These are phyloP conservation scores for Rhynchospora pubera DNA, from an alignment of 176 grass and related monocot genomes.

Conservation along the genomic window DNA sequence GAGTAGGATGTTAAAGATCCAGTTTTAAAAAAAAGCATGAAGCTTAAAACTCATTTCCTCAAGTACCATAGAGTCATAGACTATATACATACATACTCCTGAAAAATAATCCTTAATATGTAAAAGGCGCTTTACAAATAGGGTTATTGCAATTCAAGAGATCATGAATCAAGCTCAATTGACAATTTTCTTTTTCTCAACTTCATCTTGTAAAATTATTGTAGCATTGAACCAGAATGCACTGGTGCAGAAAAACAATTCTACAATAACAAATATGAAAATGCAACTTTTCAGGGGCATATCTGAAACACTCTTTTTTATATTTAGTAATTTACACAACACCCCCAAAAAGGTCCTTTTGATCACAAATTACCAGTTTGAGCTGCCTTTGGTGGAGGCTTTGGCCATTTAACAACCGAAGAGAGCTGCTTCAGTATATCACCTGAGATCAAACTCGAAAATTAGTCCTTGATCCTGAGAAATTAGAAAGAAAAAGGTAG, in stretches of 20 bases:
- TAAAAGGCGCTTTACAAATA: not conserved
- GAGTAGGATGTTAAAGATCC: not conserved
- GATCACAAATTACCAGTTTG: slow-evolving; percentile 14
- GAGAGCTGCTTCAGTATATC: slow-evolving; percentile 73
- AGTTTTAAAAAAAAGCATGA: not conserved
- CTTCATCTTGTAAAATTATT: not conserved
- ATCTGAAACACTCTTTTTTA: not conserved
- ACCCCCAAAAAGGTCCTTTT: not conserved
- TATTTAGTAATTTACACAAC: not conserved
- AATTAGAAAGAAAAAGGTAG: not conserved
- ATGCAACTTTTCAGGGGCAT: not conserved
- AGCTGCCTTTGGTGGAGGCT: slow-evolving; percentile 25
- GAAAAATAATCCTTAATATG: not conserved
- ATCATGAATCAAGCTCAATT: not conserved
- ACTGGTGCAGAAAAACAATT: not conserved
- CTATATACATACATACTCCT: not conserved
- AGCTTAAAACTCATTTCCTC: not conserved
- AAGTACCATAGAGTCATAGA: not conserved
- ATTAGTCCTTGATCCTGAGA: not conserved
- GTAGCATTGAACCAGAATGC: not conserved
- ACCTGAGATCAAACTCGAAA: slow-evolving; percentile 29
- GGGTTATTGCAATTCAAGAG: not conserved
- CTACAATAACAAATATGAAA: not conserved
- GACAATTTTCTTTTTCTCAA: not conserved
- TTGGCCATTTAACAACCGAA: slow-evolving; percentile 73